Evolutionary conservation across 371 early-diverging fungal species (phyloP).

Genomic region (Saksenaea vasiformis): DNA sequence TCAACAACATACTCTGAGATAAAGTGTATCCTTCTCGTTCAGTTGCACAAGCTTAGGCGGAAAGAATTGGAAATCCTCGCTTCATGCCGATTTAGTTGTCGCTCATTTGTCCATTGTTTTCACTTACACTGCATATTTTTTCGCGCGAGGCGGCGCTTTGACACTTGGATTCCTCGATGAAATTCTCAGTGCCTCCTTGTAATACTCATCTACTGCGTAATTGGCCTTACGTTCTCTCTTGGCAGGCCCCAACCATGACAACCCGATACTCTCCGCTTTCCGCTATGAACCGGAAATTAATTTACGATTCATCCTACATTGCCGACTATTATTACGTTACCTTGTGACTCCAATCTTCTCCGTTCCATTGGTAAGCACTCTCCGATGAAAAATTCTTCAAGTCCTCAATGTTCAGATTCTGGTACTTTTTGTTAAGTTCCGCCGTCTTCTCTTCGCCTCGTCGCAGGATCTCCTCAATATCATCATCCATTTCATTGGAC

Average conservation of each 20-base stretch:
- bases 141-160: conserved; percentile 58
- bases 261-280: conserved; percentile 46
- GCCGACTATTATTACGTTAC: conserved; percentile 13
- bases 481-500: conserved; percentile 57
- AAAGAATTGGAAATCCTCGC: conserved; percentile 92
- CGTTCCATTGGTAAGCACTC: conserved; percentile 92
- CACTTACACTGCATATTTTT: conserved; percentile 49
- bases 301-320: background rate
- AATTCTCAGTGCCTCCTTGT: conserved; percentile 72
- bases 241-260: conserved; percentile 82
- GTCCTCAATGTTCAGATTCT: conserved; percentile 86
- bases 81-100: conserved; percentile 19
- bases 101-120: conserved; percentile 8
- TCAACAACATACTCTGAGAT: conserved; percentile 38
- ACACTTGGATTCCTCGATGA: conserved; percentile 47
- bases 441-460: conserved; percentile 91
- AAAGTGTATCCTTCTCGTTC: conserved; percentile 77
- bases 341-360: conserved; percentile 85
- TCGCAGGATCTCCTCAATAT: conserved; percentile 88
- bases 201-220: conserved; percentile 88
- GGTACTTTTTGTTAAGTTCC: conserved; percentile 84
- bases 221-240: conserved; percentile 87
- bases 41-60: conserved; percentile 78
- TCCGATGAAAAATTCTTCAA: conserved; percentile 81
- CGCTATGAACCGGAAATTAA: conserved; percentile 19